phyloP scores from a whole-genome alignment of 192 early-diverging fungal species.

The Phycomyces blakesleeanus region DNA sequence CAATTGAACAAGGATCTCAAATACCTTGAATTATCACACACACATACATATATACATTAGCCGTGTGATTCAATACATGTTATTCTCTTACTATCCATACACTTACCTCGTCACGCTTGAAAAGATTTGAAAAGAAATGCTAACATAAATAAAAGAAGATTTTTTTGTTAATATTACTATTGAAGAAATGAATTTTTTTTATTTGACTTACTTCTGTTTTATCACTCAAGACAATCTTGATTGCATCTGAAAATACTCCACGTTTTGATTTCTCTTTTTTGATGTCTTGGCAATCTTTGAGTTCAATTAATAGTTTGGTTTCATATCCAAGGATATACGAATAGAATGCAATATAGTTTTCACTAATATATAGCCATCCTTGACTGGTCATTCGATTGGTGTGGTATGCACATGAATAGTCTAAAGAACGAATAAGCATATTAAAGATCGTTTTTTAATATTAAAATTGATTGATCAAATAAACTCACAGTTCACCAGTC shows the following conservation, averaged over 20 bases:
- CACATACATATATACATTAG: too few relatives aligned
- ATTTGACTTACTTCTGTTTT: conserved; percentile 57
- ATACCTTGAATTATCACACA: conserved; percentile 54
- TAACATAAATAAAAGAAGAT: too few relatives aligned
- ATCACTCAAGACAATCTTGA: conserved; percentile 82
- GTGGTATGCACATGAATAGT: conserved; percentile 90
- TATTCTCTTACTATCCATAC: neutral
- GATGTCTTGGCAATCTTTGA: conserved; percentile 90
- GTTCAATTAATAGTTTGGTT: conserved; percentile 85
- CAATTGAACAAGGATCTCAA: conserved; percentile 77
- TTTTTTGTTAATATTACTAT: neutral
- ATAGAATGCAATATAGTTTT: conserved; percentile 93
- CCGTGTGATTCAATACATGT: too few relatives aligned
- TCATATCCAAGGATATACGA: conserved; percentile 91
- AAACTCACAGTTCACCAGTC: conserved; percentile 80
- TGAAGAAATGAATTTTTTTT: too few relatives aligned
- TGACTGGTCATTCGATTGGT: conserved; percentile 77
- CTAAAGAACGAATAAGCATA: too few relatives aligned
- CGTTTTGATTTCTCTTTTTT: conserved; percentile 86
- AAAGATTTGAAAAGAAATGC: conserved; percentile 92
- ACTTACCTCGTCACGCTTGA: conserved; percentile 82
- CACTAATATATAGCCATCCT: conserved; percentile 96
- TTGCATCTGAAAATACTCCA: conserved; percentile 84
- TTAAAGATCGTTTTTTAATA: neutral
- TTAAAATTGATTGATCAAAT: neutral